Percentiles rank a stretch among this genome's conserved stretches.
Conservation (phyloP, 2,329 filamentous ascomycete species). For the Acephala macrosclerotiorum region DNA sequence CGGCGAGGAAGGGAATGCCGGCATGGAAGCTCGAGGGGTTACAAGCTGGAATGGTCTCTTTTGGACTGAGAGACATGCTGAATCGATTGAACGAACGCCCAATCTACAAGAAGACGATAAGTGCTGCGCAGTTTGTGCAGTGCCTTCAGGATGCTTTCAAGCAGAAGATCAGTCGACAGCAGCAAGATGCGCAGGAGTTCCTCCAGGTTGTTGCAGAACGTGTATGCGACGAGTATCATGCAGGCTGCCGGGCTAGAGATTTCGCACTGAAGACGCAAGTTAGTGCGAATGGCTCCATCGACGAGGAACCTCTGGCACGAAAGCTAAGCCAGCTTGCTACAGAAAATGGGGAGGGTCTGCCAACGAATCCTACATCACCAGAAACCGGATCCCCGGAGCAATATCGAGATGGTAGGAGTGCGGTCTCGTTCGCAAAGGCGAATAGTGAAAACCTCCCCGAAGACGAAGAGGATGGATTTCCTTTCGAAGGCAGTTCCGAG, state of each 20-base stretch:
- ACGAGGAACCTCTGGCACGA: conserved; percentile 19
- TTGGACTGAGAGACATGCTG: conserved; percentile 89
- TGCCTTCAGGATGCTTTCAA: conserved; percentile 86
- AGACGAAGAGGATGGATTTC: conserved; percentile 75
- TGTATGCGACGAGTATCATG: conserved; percentile 92
- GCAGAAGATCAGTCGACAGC: conserved; percentile 89
- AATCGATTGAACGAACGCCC: conserved; percentile 93
- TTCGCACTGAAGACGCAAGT: conserved; percentile 53
- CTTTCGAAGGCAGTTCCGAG: conserved; percentile 89
- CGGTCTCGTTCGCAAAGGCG: conserved; percentile 11
- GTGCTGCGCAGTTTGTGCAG: conserved; percentile 82
- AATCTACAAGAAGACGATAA: conserved; percentile 92
- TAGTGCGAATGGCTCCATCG: conserved; percentile 7
- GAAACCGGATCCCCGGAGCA: conserved; percentile 4
- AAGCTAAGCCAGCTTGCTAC: conserved; percentile 20
- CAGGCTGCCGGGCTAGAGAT: conserved; percentile 75
- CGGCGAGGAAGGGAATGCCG: conserved; percentile 54
- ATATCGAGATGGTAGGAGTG: conserved; percentile 10
- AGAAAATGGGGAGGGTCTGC: conserved; percentile 15
- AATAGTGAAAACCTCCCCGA: not conserved
- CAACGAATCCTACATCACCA: not conserved
- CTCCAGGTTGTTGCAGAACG: conserved; percentile 92
- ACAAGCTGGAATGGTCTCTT: conserved; percentile 83
- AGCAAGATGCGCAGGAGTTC: conserved; percentile 98
- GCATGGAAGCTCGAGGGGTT: conserved; percentile 71